Conservation (phyloP, 345 rosid genomes). For the Citrus medica region DNA sequence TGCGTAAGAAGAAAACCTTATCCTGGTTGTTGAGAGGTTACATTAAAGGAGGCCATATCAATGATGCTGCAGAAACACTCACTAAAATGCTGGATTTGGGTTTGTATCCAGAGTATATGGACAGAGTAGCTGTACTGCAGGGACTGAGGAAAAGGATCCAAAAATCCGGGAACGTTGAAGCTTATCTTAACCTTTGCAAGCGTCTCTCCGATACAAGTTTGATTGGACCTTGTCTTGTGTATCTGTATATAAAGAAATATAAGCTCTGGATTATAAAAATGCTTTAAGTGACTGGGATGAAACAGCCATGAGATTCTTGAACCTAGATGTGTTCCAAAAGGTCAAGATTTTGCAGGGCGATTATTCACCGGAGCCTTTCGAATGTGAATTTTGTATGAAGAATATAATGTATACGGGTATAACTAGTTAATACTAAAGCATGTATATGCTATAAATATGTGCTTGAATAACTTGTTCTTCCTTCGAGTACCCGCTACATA, state of each 20-base stretch:
- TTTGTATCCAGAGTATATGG: constrained; percentile 72
- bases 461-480: background rate
- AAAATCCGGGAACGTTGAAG: constrained; percentile 47
- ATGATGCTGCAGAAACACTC: constrained; percentile 70
- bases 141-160: constrained; percentile 75
- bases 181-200: constrained; percentile 69
- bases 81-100: constrained; percentile 72
- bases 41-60: constrained; percentile 77
- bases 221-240: constrained; percentile 77
- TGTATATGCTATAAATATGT: background rate
- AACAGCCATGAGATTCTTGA: background rate
- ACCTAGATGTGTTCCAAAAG: background rate
- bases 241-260: constrained; percentile 63
- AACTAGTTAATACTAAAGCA: background rate
- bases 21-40: constrained; percentile 88
- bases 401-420: too few species aligned
- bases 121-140: constrained; percentile 87
- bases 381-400: constrained; percentile 21
- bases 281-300: constrained; percentile 39
- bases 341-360: background rate
- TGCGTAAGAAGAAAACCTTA: constrained; percentile 58
- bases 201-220: constrained; percentile 56
- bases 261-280: constrained; percentile 80
- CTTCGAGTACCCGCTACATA: background rate
- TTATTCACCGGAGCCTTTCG: background rate